Evolutionary conservation across 2,329 filamentous ascomycete genomes (phyloP), one percentile per base, ranked within the genome.

Genomic region (Tolypocladium cylindrosporum): DNA sequence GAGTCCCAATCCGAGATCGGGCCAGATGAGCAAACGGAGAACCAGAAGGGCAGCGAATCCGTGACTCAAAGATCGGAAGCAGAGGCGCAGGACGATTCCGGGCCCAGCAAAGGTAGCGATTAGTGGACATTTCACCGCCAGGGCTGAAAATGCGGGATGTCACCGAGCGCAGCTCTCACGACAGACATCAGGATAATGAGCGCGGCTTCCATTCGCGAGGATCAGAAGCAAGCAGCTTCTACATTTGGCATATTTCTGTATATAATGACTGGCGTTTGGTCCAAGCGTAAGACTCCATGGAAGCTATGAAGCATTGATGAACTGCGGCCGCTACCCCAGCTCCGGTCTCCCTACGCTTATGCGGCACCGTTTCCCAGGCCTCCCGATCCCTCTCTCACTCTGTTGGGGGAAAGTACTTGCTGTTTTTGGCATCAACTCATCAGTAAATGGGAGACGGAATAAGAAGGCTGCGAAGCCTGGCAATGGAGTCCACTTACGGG

Each of bases 401-500:
- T n/a, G 41, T 55, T 10, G 64, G 60, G n/a, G 68, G 68, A 8
- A 70, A 70, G 34, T 63, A 61, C 37, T 60, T 62, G 16, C 68
- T 70, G 31, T 58, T 37, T 41, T 16, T 7, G 19, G 34, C 7
- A 37, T 57, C 11, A 6, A 2, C 27, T 16, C 37, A 36, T 52
- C 19, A 37, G 31, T 10, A 51, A n/a, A n/a, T 34, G 27, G 27
- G 16, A 34, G 1, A 37, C 6, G 45, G 48, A 21, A 9, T 5
- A 19, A 1, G 11, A 8, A 11, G 16, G 3, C 19, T 11, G 41
- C n/a, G 19, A 42, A 42, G 41, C 41, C 19, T 42, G 19, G 16
- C 13, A 50, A 3, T 43, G 3, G 13, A n/a, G 9, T n/a, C 14
- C 36, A 68, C 72, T 64, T 73, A 96, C 91, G 92, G 89, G 13